Conservation (phyloP, 148 eudicot genomes). For the Rhododendron ferrugineum region DNA sequence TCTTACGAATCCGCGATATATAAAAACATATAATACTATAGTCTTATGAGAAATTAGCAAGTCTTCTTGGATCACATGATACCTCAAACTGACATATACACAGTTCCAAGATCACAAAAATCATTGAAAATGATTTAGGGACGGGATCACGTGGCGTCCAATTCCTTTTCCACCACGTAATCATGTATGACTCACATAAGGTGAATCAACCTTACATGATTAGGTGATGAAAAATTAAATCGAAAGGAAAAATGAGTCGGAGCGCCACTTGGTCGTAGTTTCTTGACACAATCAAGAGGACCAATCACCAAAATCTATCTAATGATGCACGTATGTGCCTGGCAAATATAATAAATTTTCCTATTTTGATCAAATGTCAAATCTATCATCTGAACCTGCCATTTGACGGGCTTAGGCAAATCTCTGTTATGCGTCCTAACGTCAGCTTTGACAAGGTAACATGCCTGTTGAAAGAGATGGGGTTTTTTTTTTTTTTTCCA, state of each 20-base stretch:
- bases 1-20: too few relatives aligned
- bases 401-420: not conserved
- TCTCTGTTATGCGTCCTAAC: not conserved
- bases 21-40: too few relatives aligned
- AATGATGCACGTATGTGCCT: not conserved
- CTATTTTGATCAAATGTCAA: not conserved
- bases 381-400: not conserved
- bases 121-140: too few relatives aligned
- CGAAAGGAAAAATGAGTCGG: not conserved
- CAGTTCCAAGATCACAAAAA: too few relatives aligned
- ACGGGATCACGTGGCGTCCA: not conserved
- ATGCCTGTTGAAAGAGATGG: not conserved
- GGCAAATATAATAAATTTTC: not conserved
- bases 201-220: not conserved
- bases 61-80: too few relatives aligned
- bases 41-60: too few relatives aligned
- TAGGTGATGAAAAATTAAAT: not conserved
- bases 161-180: not conserved
- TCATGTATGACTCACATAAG: not conserved
- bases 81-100: too few relatives aligned
- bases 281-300: not conserved
- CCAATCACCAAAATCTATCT: too few relatives aligned
- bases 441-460: not conserved
- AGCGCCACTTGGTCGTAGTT: not conserved
- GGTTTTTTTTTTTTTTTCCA: not conserved